These are phyloP conservation scores for Lecanicillium sp. DNA, from an alignment of 2,329 filamentous ascomycete genomes.

Conservation along the genomic window DNA sequence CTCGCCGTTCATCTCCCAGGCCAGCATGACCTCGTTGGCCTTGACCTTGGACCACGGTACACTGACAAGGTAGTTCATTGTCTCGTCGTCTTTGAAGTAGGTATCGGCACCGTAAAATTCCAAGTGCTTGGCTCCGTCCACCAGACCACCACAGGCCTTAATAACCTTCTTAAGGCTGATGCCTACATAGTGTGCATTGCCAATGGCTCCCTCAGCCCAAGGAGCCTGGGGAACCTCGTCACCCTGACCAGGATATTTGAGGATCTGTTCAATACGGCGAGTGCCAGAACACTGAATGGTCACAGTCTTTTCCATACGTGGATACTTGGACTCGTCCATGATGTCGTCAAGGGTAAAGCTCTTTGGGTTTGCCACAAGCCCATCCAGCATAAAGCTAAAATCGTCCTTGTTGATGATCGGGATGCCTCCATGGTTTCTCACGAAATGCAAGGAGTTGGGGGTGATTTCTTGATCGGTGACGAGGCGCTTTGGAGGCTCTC, in stretches of 20 bases:
- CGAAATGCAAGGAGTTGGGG: slow-evolving; percentile 50
- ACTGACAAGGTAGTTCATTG: slow-evolving; percentile 59
- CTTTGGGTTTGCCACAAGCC: slow-evolving; percentile 51
- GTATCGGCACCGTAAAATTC: slow-evolving; percentile 66
- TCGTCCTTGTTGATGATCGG: slow-evolving; percentile 53
- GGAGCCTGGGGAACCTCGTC: slow-evolving; percentile 49
- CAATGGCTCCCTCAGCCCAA: slow-evolving; percentile 62
- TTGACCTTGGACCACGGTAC: slow-evolving; percentile 64
- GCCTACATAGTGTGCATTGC: slow-evolving; percentile 55
- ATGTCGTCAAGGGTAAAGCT: slow-evolving; percentile 51
- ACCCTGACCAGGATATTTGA: slow-evolving; percentile 57
- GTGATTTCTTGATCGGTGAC: slow-evolving; percentile 50
- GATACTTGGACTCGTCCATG: slow-evolving; percentile 51
- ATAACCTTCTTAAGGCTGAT: slow-evolving; percentile 62
- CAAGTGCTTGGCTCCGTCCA: slow-evolving; percentile 47
- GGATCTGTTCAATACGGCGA: slow-evolving; percentile 61
- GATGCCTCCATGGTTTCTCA: slow-evolving; percentile 66
- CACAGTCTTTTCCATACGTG: slow-evolving; percentile 48
- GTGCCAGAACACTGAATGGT: slow-evolving; percentile 65
- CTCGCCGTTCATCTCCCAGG: slow-evolving; percentile 66
- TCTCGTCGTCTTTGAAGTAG: slow-evolving; percentile 61
- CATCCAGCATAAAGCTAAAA: slow-evolving; percentile 48
- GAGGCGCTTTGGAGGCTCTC: slow-evolving; percentile 52
- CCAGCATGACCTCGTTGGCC: slow-evolving; percentile 56
- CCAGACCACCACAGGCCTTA: slow-evolving; percentile 59